Conservation (phyloP, 495 filamentous ascomycete genomes). For the Aspergillus egyptiacus region DNA sequence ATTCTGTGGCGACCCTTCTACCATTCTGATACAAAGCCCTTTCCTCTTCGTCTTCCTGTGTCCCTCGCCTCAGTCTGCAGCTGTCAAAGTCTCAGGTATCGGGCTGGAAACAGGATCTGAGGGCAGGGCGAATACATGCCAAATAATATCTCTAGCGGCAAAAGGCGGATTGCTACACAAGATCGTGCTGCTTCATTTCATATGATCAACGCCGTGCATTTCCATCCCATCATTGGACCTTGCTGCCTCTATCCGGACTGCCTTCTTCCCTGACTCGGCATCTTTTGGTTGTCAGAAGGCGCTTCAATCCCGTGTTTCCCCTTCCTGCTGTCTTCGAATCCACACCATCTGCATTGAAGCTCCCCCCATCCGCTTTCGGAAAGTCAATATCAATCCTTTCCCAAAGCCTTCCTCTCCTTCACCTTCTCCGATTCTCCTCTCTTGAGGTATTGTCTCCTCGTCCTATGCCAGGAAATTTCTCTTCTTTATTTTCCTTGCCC, state of each 20-base stretch:
- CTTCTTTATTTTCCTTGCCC: background rate
- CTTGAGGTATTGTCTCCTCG: constrained; percentile 2
- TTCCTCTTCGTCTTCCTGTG: too few relatives aligned
- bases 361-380: constrained; percentile 1
- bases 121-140: too few relatives aligned
- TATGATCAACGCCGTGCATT: too few relatives aligned
- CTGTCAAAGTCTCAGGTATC: background rate
- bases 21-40: too few relatives aligned
- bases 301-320: background rate
- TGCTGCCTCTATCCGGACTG: constrained; percentile 12
- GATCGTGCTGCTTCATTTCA: constrained; percentile 13
- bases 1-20: too few relatives aligned
- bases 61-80: too few relatives aligned
- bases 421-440: background rate
- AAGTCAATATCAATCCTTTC: background rate
- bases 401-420: background rate
- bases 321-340: constrained; percentile 1
- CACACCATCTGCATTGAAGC: background rate
- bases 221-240: constrained; percentile 21
- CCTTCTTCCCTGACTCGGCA: constrained; percentile 11
- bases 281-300: constrained; percentile 15
- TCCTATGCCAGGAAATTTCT: background rate
- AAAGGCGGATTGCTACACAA: constrained; percentile 14
- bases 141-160: too few relatives aligned
- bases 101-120: too few relatives aligned